Percentiles rank a stretch among this genome's conserved stretches.
phyloP scores from a whole-genome alignment of 2,329 filamentous ascomycete genomes.

The Alternaria sp. region DNA sequence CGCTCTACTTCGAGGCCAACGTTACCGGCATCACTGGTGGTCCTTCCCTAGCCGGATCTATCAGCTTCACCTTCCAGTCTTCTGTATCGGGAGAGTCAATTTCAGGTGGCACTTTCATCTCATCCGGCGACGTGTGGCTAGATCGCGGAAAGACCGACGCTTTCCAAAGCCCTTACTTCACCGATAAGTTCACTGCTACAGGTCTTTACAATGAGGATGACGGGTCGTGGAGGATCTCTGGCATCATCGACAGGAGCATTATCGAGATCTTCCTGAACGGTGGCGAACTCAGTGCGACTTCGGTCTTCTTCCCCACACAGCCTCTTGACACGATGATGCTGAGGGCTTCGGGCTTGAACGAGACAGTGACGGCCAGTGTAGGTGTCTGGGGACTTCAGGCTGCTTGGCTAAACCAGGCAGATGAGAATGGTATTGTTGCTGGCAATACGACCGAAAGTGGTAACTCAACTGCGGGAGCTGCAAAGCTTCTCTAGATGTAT shows the following conservation, averaged over 20 bases:
- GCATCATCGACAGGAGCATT: conserved; percentile 63
- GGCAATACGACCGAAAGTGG: conserved; percentile 44
- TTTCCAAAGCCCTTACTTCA: conserved; percentile 64
- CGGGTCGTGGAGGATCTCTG: conserved; percentile 55
- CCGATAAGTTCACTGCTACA: conserved; percentile 60
- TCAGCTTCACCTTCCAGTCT: conserved; percentile 64
- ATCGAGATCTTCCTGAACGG: conserved; percentile 65
- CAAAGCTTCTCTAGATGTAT: conserved; percentile 8
- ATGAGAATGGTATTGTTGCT: conserved; percentile 41
- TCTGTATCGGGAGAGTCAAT: conserved; percentile 60
- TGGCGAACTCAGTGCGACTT: conserved; percentile 60
- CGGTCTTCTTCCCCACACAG: conserved; percentile 60
- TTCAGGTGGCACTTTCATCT: conserved; percentile 59
- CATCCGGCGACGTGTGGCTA: conserved; percentile 59
- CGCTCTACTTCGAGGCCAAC: conserved; percentile 64
- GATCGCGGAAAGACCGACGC: conserved; percentile 59
- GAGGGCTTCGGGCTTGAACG: conserved; percentile 45
- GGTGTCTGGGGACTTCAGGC: conserved; percentile 51
- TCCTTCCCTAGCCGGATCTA: conserved; percentile 46
- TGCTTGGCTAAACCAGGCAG: conserved; percentile 46
- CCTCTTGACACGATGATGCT: conserved; percentile 50
- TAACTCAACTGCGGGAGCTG: conserved; percentile 1
- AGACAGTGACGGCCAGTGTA: conserved; percentile 50
- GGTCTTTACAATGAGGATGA: conserved; percentile 31
- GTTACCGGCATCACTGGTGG: conserved; percentile 54